Conservation (phyloP, 345 rosid genomes). For the Dipteronia sinensis region DNA sequence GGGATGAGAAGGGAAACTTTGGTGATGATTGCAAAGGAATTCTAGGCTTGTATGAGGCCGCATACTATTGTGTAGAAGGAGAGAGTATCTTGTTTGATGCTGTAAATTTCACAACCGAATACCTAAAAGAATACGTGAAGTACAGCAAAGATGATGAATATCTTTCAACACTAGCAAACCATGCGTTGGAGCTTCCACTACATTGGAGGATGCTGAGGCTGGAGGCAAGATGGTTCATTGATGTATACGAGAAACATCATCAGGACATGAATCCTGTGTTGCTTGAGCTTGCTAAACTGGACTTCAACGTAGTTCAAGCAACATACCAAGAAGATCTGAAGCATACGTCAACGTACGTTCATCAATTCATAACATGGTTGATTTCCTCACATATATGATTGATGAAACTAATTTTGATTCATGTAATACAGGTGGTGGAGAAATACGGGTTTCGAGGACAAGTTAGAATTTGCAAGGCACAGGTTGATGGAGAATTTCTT, state of each 20-base stretch:
- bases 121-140: conserved; percentile 8
- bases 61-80: conserved; percentile 12
- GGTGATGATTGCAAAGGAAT: conserved; percentile 15
- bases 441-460: conserved; percentile 26
- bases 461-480: conserved; percentile 39
- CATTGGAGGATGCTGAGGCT: conserved; percentile 48
- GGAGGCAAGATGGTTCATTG: conserved; percentile 55
- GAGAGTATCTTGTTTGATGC: conserved; percentile 24
- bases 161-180: conserved; percentile 27
- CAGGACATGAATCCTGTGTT: conserved; percentile 24
- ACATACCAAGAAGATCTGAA: conserved; percentile 45
- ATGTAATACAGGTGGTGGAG: conserved; percentile 45
- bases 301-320: conserved; percentile 45
- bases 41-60: conserved; percentile 29
- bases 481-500: conserved; percentile 37
- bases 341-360: conserved; percentile 27
- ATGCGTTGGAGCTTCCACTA: conserved; percentile 37
- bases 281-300: conserved; percentile 48
- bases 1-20: no score
- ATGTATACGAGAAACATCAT: conserved; percentile 23
- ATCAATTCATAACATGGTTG: no score
- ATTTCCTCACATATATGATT: no score
- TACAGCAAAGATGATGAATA: conserved; percentile 2
- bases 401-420: background rate
- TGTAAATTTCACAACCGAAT: conserved; percentile 16